Evolutionary conservation across 805 yeast genomes (phyloP).

Genomic region (Zygoascus ofunaensis): DNA sequence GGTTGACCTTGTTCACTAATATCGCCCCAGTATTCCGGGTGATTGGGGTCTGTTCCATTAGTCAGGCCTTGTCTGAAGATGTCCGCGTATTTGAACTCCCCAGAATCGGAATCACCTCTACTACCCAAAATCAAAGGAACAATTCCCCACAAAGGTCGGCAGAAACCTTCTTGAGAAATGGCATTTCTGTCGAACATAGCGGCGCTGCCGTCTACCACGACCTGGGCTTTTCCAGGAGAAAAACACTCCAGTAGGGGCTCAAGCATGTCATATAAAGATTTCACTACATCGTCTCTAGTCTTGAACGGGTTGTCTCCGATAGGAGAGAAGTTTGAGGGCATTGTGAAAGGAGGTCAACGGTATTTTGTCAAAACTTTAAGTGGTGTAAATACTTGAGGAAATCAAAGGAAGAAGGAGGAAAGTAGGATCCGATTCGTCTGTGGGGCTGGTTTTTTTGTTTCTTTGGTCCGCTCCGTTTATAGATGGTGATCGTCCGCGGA

Average conservation of each 20-base stretch:
- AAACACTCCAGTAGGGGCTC: conserved; percentile 12
- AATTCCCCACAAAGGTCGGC: conserved; percentile 28
- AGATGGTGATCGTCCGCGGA: too few species aligned
- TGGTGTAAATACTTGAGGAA: too few species aligned
- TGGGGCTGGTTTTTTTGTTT: too few species aligned
- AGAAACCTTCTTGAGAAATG: conserved; percentile 26
- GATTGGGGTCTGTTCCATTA: conserved; percentile 25
- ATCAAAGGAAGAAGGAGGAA: too few species aligned
- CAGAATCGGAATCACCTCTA: conserved; percentile 1
- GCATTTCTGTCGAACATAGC: conserved; percentile 23
- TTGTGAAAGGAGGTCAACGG: too few species aligned
- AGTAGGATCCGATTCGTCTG: too few species aligned
- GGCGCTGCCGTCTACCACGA: conserved; percentile 19
- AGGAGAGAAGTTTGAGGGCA: conserved; percentile 6
- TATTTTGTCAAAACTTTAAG: too few species aligned
- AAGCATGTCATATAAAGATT: conserved; percentile 10
- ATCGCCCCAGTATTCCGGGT: conserved; percentile 26
- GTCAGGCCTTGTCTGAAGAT: conserved; percentile 21
- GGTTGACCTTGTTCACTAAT: conserved; percentile 19
- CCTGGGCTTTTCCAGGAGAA: conserved; percentile 12
- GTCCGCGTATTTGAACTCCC: conserved; percentile 22
- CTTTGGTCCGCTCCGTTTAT: too few species aligned
- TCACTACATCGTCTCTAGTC: conserved; percentile 10
- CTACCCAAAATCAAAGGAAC: conserved; percentile 23
- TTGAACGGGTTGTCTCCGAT: conserved; percentile 10